Conservation (phyloP, 306 rosid genomes). For the barrel medic (Medicago truncatula) region MtrunA17r5.0-ANR NC_053044.1:51772001-51772500, state of each 20-base stretch:
- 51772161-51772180: slow-evolving; percentile 57
- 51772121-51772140: slow-evolving; percentile 53
- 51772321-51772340: slow-evolving; percentile 60
- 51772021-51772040: neutral
- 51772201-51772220: slow-evolving; percentile 9
- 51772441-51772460: neutral
- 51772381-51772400: slow-evolving; percentile 39
- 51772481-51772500: neutral
- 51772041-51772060: slow-evolving; percentile 95
- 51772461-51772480: neutral
- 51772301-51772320: neutral
- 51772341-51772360: slow-evolving; percentile 1
- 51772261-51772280: neutral
- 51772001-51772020: neutral
- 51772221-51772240: neutral
- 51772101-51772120: slow-evolving; percentile 53
- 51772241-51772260: neutral
- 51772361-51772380: slow-evolving; percentile 4
- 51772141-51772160: slow-evolving; percentile 62
- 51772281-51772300: neutral
- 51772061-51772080: slow-evolving; percentile 52
- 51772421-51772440: neutral
- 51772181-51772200: slow-evolving; percentile 64
- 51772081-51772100: slow-evolving; percentile 76
- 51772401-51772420: neutral